Base-by-base conservation (phyloP, 495 filamentous ascomycete genomes). In the Chaetomium fimeti region DNA sequence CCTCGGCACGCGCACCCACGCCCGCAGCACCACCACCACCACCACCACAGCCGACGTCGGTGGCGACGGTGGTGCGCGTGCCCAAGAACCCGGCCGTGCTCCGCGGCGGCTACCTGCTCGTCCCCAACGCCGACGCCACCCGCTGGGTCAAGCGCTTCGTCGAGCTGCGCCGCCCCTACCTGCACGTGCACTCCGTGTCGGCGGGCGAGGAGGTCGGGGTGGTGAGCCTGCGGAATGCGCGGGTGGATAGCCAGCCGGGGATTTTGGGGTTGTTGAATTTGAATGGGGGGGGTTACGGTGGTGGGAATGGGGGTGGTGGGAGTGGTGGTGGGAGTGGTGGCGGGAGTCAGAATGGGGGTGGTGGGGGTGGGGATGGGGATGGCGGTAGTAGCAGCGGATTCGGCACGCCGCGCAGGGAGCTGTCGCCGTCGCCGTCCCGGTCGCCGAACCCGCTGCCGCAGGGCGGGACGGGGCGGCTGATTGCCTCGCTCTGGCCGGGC, bases 111-210 rank as follows among this genome's bases (percentile, higher is more conserved):
- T 93, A 93, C 71, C 85, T 98, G 29, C 79, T 96, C 20, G 89
- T 88, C 5, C 92, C 93, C 6, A 86, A 86, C 67, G 82, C 83
- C 61, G 85, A 89, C 55, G 88, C 87, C 28, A 88, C 87, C 28
- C 83, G 86, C 63, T 99, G 94, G 94, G 80, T 89, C 6, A 91
- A 92, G 65, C 89, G 93, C 48, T 97, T 93, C 71, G 91, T 96
- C 54, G 95, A 99, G 71, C 85, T 99, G 32, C 87, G 94, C 27
- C 85, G 89, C 47, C 95, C 95, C 7, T 99, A 97, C 70, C 80
- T 99, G 62, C 92, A 98, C 71, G 84, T 98, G 48, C 88, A 97
- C 76, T 86, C 84, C 29, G 86, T 89, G 2, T 87, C 86, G 2
- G 89, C 92, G 18, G 92, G 93, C 18, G 93, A 98, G 68, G 94